Evolutionary conservation across 805 yeast species (phyloP).

Genomic region (Yamadazyma ubonensis): DNA sequence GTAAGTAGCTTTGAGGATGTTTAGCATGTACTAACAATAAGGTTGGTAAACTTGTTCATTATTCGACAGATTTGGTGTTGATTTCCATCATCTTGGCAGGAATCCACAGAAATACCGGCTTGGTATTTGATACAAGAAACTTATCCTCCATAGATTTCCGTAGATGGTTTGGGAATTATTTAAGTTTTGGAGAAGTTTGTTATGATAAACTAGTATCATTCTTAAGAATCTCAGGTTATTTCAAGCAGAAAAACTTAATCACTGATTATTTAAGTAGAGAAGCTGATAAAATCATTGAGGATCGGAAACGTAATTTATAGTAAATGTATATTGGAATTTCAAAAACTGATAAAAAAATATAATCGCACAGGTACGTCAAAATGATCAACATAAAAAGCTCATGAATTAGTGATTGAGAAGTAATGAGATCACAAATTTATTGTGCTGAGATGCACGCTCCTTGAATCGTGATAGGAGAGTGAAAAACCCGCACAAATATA

Average conservation of each 20-base stretch:
- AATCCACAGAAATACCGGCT: constrained; percentile 78
- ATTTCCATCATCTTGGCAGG: constrained; percentile 85
- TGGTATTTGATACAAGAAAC: constrained; percentile 50
- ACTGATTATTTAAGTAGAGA: constrained; percentile 35
- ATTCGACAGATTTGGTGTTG: constrained; percentile 72
- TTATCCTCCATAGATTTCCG: constrained; percentile 49
- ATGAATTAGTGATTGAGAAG: constrained; percentile 4
- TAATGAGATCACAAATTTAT: not conserved
- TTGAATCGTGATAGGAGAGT: constrained; percentile 18
- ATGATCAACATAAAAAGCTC: not conserved
- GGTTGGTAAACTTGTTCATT: constrained; percentile 69
- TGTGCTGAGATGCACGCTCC: constrained; percentile 28
- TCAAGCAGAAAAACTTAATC: constrained; percentile 44
- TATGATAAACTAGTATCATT: constrained; percentile 49
- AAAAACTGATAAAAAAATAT: too few relatives aligned
- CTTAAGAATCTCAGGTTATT: constrained; percentile 50
- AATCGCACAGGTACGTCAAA: not conserved
- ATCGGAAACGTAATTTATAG: not conserved
- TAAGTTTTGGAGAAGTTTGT: constrained; percentile 60
- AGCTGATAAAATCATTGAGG: constrained; percentile 24
- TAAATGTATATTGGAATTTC: not conserved
- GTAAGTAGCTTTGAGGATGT: not conserved
- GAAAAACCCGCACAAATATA: constrained; percentile 29
- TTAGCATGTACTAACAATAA: constrained; percentile 18
- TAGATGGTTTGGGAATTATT: constrained; percentile 50